Conservation (phyloP, 2,329 filamentous ascomycete species). For the Erysiphe pulchra region DNA sequence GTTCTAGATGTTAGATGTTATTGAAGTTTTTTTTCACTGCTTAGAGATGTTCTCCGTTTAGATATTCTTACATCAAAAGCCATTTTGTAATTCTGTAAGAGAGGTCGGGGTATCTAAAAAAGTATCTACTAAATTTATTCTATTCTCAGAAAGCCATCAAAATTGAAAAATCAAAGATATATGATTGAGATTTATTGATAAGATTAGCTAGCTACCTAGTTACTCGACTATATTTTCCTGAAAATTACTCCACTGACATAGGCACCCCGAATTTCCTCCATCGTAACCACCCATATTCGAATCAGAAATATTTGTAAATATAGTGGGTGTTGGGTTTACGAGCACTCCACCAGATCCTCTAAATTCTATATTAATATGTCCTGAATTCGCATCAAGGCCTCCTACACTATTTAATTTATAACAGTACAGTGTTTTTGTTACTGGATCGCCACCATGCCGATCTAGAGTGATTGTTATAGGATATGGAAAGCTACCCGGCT, state of each 20-base stretch:
- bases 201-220: no score
- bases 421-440: slow-evolving; percentile 26
- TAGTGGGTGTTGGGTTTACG: slow-evolving; percentile 22
- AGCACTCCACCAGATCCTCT: slow-evolving; percentile 24
- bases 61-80: no score
- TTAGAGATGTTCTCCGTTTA: no score
- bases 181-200: no score
- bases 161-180: no score
- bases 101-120: no score
- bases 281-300: slow-evolving; percentile 30
- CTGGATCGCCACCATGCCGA: slow-evolving; percentile 31
- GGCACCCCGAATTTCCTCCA: slow-evolving; percentile 35
- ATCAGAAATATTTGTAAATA: slow-evolving; percentile 16
- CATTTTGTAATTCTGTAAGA: no score
- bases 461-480: slow-evolving; percentile 34
- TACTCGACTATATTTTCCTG: slow-evolving; percentile 1
- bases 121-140: no score
- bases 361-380: slow-evolving; percentile 22
- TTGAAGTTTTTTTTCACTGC: no score
- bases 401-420: slow-evolving; percentile 23
- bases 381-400: slow-evolving; percentile 19
- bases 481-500: slow-evolving; percentile 35
- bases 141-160: no score
- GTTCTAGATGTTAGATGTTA: no score
- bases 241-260: slow-evolving; percentile 32